phyloP scores from a whole-genome alignment of 176 grass and related monocot species.

The Cocos nucifera region DNA sequence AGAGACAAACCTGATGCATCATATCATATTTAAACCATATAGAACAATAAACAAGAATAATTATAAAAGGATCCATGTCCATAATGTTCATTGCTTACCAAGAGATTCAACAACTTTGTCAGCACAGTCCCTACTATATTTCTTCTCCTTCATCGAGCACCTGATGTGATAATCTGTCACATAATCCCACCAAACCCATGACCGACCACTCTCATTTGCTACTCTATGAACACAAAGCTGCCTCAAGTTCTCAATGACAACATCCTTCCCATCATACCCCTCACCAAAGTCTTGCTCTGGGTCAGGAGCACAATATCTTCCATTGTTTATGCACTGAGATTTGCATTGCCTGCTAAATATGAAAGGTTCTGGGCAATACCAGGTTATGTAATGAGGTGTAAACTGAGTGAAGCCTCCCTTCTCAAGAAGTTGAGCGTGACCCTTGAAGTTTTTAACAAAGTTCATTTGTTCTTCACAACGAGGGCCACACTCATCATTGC shows the following conservation, averaged over 20 bases:
- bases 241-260: constrained; percentile 76
- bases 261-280: constrained; percentile 60
- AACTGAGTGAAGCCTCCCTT: constrained; percentile 17
- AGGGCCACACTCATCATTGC: constrained; percentile 16
- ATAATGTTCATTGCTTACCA: constrained; percentile 21
- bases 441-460: constrained; percentile 17
- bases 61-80: too few relatives aligned
- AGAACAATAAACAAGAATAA: neutral
- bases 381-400: constrained; percentile 19
- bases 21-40: neutral
- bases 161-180: constrained; percentile 67
- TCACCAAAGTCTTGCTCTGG: constrained; percentile 62
- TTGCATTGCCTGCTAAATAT: constrained; percentile 12
- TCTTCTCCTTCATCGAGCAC: constrained; percentile 64
- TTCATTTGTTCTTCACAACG: constrained; percentile 14
- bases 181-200: constrained; percentile 95
- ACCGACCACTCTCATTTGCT: constrained; percentile 27
- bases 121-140: constrained; percentile 48
- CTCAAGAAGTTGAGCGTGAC: constrained; percentile 15
- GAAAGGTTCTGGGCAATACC: constrained; percentile 17
- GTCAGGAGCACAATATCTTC: constrained; percentile 77
- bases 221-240: constrained; percentile 94
- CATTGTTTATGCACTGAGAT: constrained; percentile 16
- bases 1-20: constrained; percentile 1
- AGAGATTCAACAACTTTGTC: constrained; percentile 52